phyloP scores from a whole-genome alignment of 371 early-diverging fungal genomes.

The Caulochytrium protostelioides region DNA sequence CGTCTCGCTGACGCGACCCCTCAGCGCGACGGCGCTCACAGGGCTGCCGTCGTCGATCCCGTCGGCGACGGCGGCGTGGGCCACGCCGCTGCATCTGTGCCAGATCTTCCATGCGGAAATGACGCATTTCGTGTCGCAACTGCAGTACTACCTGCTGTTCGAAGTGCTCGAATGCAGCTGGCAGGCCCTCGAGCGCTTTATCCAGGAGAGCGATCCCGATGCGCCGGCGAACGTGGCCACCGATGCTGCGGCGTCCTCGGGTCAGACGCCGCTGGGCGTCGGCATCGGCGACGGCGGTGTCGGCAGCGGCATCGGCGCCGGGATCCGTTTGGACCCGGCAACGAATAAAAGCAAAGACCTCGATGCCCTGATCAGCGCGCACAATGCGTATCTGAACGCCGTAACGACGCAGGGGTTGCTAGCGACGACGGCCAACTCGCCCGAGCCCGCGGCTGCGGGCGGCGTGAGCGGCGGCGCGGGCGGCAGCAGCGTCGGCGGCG shows the following conservation, averaged over 20 bases:
- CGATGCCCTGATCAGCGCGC: slow-evolving; percentile 14
- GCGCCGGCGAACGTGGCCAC: too few species aligned
- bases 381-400: slow-evolving; percentile 12
- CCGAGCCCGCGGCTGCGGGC: too few species aligned
- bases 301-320: too few species aligned
- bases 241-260: neutral
- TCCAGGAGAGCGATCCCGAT: slow-evolving; percentile 29
- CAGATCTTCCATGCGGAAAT: slow-evolving; percentile 54
- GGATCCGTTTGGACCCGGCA: too few species aligned
- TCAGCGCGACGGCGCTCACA: too few species aligned
- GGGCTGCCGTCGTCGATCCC: too few species aligned
- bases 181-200: slow-evolving; percentile 44
- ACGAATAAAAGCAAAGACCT: too few species aligned
- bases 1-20: too few species aligned
- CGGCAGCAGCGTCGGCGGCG: too few species aligned
- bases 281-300: too few species aligned
- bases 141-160: slow-evolving; percentile 67
- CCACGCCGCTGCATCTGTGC: slow-evolving; percentile 28
- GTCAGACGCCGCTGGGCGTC: neutral
- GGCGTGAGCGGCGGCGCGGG: too few species aligned
- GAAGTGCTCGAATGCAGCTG: slow-evolving; percentile 81
- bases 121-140: slow-evolving; percentile 78
- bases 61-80: too few species aligned
- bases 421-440: slow-evolving; percentile 1
- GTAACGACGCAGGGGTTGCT: slow-evolving; percentile 11